phyloP scores from a whole-genome alignment of 305 asterid species.

The Vinca major region DNA sequence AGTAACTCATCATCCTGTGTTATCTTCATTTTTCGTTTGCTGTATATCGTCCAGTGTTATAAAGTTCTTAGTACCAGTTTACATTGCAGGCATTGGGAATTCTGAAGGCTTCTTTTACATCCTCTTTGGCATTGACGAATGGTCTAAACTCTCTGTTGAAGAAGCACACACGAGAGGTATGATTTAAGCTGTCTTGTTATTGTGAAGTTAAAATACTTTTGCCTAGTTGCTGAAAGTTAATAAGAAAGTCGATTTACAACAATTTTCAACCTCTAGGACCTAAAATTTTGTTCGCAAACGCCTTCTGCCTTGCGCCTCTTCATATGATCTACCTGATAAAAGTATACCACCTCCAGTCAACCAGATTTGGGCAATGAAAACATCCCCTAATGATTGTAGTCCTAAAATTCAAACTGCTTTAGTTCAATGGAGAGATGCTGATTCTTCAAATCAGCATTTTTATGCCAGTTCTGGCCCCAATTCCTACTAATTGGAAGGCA shows the following conservation, averaged over 20 bases:
- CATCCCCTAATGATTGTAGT: background rate
- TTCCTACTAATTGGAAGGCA: constrained; percentile 63
- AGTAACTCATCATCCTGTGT: no score
- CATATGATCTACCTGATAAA: background rate
- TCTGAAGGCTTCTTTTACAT: constrained; percentile 19
- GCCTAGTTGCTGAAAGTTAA: no score
- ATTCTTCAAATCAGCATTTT: constrained; percentile 39
- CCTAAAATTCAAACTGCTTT: constrained; percentile 38
- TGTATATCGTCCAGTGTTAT: no score
- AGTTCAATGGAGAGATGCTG: constrained; percentile 59
- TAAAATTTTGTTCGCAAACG: background rate
- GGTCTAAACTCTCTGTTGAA: constrained; percentile 8
- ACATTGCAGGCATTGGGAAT: constrained; percentile 6
- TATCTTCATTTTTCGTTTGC: no score
- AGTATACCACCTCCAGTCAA: background rate
- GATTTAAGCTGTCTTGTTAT: no score
- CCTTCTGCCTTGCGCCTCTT: background rate
- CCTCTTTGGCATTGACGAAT: constrained; percentile 17
- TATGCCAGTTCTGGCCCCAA: constrained; percentile 67
- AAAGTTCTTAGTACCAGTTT: background rate
- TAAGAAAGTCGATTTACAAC: background rate
- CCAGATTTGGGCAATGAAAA: background rate
- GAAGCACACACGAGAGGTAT: constrained; percentile 1
- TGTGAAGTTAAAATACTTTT: no score
- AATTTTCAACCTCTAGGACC: background rate